Evolutionary conservation across 768 basidiomycete genomes (phyloP), one percentile per base, ranked within the genome.

Genomic region (Tubosaeta sp.): DNA sequence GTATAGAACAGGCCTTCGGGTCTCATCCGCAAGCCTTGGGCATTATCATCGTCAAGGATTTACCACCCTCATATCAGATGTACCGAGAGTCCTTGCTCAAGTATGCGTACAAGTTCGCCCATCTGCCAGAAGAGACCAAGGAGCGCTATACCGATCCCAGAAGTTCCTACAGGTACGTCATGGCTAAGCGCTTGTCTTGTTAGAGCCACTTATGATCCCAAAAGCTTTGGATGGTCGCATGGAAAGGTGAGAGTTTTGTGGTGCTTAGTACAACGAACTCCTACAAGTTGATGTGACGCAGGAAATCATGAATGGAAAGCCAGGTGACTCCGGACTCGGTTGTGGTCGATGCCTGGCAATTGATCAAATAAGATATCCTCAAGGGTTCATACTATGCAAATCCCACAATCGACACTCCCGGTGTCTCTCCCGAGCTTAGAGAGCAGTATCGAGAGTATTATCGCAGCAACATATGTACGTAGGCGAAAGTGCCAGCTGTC

Each of bases 271-370:
- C 9, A 17, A 1, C 37, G n/a, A 38, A 38, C 4, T 2, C 37
- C 9, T 4, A 19, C 2, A 17, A n/a, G 48, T 39, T 27, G 31
- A 3, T 10, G 6, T 19, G 38, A 9, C 43, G 27, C 50, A 91
- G 84, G 95, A 97, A 77, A 83, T 95, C 43, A 97, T 97, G 94
- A 97, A 97, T 62, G 95, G 95, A 29, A 86, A 83, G 59, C 89
- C 87, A 58, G 90, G 87, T 80, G 57, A 64, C 47, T n/a, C 12
- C 10, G 48, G 57, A 65, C 47, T n/a, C 12, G 12, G 48, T 51
- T 17, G 17, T 48, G 11, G 27, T 31, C 2, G 16, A 13, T 48
- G 25, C 17, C 35, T n/a, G 50, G 31, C 19, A 34, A 31, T 50
- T 14, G 39, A 45, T 46, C 49, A 22, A 59, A 22, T 32, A 66